Evolutionary conservation across 208 protist genomes (phyloP), one percentile per base, ranked within the genome.

Genomic region (Novymonas esmeraldas): DNA sequence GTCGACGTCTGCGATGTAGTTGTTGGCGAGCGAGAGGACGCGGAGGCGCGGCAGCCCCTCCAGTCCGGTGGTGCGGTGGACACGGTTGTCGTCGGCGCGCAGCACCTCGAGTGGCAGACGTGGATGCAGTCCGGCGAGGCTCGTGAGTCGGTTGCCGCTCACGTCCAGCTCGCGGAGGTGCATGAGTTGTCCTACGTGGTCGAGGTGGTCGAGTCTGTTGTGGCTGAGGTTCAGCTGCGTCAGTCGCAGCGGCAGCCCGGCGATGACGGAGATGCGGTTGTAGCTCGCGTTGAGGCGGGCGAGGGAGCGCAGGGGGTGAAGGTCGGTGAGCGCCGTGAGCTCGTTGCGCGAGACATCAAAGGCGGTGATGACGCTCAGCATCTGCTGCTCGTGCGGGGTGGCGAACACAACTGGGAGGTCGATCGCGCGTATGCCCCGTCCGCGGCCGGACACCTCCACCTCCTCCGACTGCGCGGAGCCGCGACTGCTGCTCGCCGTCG

Each of bases 291-390:
- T 77, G 33, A 97, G 76, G 22, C 66, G 72, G 6, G 68, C 57
- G 6, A 95, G 80, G 3, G 83, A 74, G 22, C 69, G 67, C 24
- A 95, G 81, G 4, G 78, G 64, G 26, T 92, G 73, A 28, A 95
- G 78, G 41, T 81, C 67, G 0, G 76, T 62, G 26, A 94, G 63
- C 38, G 73, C 59, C 44, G 78, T 57, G 36, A 95, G 82, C 28
- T 84, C 70, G 48, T 95, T 95, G 44, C 82, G 87, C 0, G 90
- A 95, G 36, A 95, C 76, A 57, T 95, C 90, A 55, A 93, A 90
- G 46, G 81, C 85, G 14, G 85, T 94, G 71, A 95, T 89, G 48
- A 85, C 69, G 1, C 73, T 20, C 4, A 95, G 78, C 61, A 90
- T 74, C 41, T 75, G 63, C 9, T 65, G 72, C 52, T 93, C 84